Conservation (phyloP, 331 rosid species). For the Ulmus americana region DNA sequence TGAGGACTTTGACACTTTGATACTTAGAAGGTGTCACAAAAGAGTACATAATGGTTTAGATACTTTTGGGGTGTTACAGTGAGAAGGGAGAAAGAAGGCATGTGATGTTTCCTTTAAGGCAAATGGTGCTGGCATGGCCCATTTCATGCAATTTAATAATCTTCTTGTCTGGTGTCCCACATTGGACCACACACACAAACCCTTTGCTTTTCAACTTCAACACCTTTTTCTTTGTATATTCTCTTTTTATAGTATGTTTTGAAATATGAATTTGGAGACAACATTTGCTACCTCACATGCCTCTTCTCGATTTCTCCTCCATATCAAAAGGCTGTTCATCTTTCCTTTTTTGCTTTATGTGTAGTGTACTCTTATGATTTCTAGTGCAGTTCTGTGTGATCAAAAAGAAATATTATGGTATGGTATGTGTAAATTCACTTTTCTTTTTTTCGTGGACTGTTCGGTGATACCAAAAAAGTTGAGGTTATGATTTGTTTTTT, state of each 20-base stretch:
- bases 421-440: neutral
- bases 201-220: conserved; percentile 1
- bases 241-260: conserved; percentile 20
- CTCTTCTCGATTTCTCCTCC: conserved; percentile 22
- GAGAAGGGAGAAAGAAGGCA: conserved; percentile 14
- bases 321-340: conserved; percentile 2
- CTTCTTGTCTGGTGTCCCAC: conserved; percentile 33
- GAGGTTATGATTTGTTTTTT: neutral
- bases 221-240: conserved; percentile 7
- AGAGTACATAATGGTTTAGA: conserved; percentile 7
- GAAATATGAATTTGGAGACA: conserved; percentile 25
- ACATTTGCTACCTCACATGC: conserved; percentile 31
- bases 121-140: conserved; percentile 32
- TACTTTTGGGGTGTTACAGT: conserved; percentile 5
- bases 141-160: conserved; percentile 28
- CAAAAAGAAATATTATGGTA: neutral
- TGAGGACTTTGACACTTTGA: neutral
- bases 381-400: conserved; percentile 21
- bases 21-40: conserved; percentile 6
- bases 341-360: conserved; percentile 18
- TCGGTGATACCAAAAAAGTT: conserved; percentile 19
- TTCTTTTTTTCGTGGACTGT: neutral
- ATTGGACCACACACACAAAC: conserved; percentile 11
- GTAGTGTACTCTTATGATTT: conserved; percentile 12
- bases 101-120: conserved; percentile 21